Evolutionary conservation across 2,329 filamentous ascomycete genomes (phyloP), one percentile per base, ranked within the genome.

Genomic region (Colletotrichum noveboracense): DNA sequence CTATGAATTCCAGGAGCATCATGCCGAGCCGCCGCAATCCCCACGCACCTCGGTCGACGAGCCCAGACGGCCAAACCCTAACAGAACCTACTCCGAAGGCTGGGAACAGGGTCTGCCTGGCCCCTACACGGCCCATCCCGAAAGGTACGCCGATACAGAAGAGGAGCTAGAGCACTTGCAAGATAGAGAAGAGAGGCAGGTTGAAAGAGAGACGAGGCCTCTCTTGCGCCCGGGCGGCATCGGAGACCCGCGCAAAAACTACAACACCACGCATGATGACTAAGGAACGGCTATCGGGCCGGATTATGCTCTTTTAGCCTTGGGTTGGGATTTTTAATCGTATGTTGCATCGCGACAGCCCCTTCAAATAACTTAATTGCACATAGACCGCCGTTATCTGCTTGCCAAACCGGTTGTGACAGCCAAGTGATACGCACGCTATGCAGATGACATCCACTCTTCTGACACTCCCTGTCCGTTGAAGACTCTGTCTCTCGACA

Each of bases 1-100:
- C 79, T 98, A 96, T 82, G 89, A 96, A 84, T 82, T 93, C 77
- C 84, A 87, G 58, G 81, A 84, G 8, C 82, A 83, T 30, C 81
- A 86, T 84, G 79, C 81, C 75, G 76, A 83, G 38, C 60, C 36
- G 34, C 60, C 48, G 28, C 71, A 71, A 32, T 75, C 74, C 32
- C 74, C 74, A 16, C 43, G 36, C n/a, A 75, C 28, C 12, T 34
- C 32, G 26, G 58, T 21, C 32, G 30, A 66, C 64, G 69, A 60
- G 24, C 82, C 82, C 6, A 81, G 81, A 61, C 82, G 85, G 61
- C 85, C 85, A 9, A 80, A 82, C 34, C 84, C 86, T 34, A 85
- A 80, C 66, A 84, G 88, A 14, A 88, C 87, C 9, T 86, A 88
- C 78, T 89, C 87, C 3, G 86, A 89, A 74, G 88, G 88, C 64